These are phyloP conservation scores for Acacia crassicarpa DNA, from an alignment of 306 rosid species.

Conservation along the genomic window DNA sequence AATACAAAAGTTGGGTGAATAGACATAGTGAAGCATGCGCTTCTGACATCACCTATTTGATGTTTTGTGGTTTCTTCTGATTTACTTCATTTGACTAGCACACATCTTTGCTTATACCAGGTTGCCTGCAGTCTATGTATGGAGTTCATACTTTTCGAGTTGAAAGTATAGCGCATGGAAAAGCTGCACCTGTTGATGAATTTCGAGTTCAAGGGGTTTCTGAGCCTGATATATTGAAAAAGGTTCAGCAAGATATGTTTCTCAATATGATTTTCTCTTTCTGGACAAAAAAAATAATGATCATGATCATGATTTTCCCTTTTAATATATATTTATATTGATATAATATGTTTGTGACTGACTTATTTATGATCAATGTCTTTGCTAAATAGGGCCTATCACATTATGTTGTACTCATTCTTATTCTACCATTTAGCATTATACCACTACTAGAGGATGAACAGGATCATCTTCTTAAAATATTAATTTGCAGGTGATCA, in stretches of 20 bases:
- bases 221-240: conserved; percentile 69
- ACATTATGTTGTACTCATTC: not conserved
- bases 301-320: not conserved
- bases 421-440: not conserved
- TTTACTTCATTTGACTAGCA: conserved; percentile 2
- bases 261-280: conserved; percentile 9
- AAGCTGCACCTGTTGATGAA: conserved; percentile 86
- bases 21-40: conserved; percentile 6
- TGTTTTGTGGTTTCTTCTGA: not conserved
- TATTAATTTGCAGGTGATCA: conserved; percentile 59
- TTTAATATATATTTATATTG: too few species aligned
- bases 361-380: not conserved
- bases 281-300: too few species aligned
- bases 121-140: conserved; percentile 82
- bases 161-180: conserved; percentile 82
- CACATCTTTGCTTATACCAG: conserved; percentile 39
- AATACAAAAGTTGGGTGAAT: conserved; percentile 1
- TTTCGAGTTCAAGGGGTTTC: conserved; percentile 87
- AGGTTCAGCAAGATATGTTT: conserved; percentile 48
- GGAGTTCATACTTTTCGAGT: conserved; percentile 85
- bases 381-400: not conserved
- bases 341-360: not conserved
- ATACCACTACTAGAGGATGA: conserved; percentile 4
- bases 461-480: conserved; percentile 10
- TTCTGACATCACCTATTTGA: conserved; percentile 15